Conservation (phyloP, 305 asterid species). For the Solanum hybrid region DNA sequence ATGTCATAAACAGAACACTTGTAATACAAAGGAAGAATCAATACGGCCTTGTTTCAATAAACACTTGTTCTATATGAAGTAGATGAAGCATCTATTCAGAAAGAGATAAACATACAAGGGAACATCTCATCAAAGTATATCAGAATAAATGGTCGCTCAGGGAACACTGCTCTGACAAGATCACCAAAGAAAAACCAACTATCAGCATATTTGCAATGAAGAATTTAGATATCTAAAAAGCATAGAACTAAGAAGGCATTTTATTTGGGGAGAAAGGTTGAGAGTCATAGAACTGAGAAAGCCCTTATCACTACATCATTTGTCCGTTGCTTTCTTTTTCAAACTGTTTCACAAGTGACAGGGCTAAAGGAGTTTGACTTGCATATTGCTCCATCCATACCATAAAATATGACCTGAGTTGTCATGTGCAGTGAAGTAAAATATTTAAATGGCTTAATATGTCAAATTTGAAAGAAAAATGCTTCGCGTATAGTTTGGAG, state of each 20-base stretch:
- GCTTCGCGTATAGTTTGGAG: not conserved
- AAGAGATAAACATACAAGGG: not conserved
- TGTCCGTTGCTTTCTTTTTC: not conserved
- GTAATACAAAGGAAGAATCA: not conserved
- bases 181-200: not conserved
- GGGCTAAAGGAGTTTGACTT: not conserved
- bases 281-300: not conserved
- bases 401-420: not conserved
- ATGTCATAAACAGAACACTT: not conserved
- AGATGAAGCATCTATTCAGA: not conserved
- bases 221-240: not conserved
- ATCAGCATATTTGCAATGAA: not conserved
- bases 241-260: not conserved
- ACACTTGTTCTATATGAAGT: not conserved
- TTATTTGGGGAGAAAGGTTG: not conserved
- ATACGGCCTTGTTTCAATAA: not conserved
- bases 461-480: not conserved
- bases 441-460: not conserved
- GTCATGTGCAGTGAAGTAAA: not conserved
- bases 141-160: not conserved
- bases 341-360: not conserved
- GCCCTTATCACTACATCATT: not conserved
- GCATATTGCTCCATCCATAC: not conserved
- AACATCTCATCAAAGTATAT: not conserved
- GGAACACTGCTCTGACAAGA: not conserved